Evolutionary conservation across 495 filamentous ascomycete species (phyloP), one percentile per base, ranked within the genome.

Genomic region (Penicillium ucsense): DNA sequence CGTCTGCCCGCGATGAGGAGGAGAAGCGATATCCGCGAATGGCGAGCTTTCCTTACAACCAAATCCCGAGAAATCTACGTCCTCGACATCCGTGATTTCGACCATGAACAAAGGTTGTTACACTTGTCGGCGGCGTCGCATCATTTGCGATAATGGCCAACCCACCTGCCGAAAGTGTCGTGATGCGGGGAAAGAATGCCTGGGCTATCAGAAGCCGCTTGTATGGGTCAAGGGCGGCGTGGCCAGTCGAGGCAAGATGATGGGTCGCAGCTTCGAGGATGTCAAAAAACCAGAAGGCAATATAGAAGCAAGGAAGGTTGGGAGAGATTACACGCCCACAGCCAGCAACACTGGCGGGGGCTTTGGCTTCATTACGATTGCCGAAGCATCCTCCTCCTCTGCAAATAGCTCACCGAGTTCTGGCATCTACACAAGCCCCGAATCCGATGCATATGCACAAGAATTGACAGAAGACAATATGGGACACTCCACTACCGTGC

Each of bases 141-240:
- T 74, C 31, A 67, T 70, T 39, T 82, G 79, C 65, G 78, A 80
- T 54, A 84, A 83, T 67, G 72, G 74, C 39, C 75, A 73, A 29
- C 81, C 81, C 4, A 73, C 74, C 43, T 84, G 81, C 56, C 72
- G 73, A 49, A 82, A 82, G 49, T 84, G 81, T 60, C 70, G 71
- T 40, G 77, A 82, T 70, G 76, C 77, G 60, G 75, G 76, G 46
- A 75, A 81, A 48, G 71, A 78, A 60, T 84, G 80, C 55, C 63
- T 74, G 43, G 80, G 80, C 37, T 84, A 84, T 57, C 76, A 81
- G 61, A 74, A 74, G 49, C 71, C 71, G 20, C 55, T 74, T 45
- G 66, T 74, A 8, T 74, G 71, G 71, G 71, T 74, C n/a, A 74
- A 74, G 43, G 71, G 70, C 47, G 70, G 71, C 35, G 68, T 74